Percentiles rank a stretch among this genome's conserved stretches.
phyloP scores from a whole-genome alignment of 2,329 filamentous ascomycete genomes.

The Aspergillus sp. region DNA sequence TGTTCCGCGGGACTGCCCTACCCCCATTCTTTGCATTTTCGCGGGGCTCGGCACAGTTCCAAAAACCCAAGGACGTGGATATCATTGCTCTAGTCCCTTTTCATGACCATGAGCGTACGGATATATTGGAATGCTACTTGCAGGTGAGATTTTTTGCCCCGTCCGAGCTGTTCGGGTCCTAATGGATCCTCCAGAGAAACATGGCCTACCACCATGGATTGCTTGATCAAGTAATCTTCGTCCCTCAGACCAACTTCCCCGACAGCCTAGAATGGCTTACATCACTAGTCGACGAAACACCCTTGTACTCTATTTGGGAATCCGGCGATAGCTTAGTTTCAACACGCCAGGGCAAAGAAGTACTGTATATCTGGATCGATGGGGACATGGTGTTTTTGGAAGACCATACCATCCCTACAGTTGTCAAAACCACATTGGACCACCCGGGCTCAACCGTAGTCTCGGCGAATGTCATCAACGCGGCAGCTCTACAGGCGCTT shows the following conservation, averaged over 20 bases:
- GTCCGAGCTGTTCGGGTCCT: background rate
- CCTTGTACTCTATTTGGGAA: conserved; percentile 28
- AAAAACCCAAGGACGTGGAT: conserved; percentile 36
- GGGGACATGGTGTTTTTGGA: conserved; percentile 45
- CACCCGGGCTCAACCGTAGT: conserved; percentile 54
- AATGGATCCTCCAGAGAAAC: conserved; percentile 32
- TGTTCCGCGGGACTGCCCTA: conserved; percentile 20
- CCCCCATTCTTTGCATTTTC: conserved; percentile 34
- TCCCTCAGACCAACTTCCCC: conserved; percentile 38
- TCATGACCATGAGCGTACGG: conserved; percentile 31
- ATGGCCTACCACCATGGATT: conserved; percentile 40
- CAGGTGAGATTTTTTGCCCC: conserved; percentile 23
- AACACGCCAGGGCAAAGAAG: conserved; percentile 18
- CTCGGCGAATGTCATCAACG: conserved; percentile 59
- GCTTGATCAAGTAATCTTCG: conserved; percentile 44
- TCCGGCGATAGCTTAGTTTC: conserved; percentile 11
- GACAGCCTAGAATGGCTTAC: conserved; percentile 39
- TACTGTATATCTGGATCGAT: conserved; percentile 46
- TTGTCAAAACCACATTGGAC: conserved; percentile 54
- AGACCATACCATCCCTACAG: conserved; percentile 51
- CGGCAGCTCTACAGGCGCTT: conserved; percentile 54
- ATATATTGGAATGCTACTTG: conserved; percentile 44
- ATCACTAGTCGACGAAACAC: conserved; percentile 27
- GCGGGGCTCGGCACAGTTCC: conserved; percentile 22
- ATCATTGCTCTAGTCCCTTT: conserved; percentile 44